These are phyloP conservation scores for Cryptococcus sp. DNA, from an alignment of 1,284 basidiomycete genomes.

Conservation along the genomic window DNA sequence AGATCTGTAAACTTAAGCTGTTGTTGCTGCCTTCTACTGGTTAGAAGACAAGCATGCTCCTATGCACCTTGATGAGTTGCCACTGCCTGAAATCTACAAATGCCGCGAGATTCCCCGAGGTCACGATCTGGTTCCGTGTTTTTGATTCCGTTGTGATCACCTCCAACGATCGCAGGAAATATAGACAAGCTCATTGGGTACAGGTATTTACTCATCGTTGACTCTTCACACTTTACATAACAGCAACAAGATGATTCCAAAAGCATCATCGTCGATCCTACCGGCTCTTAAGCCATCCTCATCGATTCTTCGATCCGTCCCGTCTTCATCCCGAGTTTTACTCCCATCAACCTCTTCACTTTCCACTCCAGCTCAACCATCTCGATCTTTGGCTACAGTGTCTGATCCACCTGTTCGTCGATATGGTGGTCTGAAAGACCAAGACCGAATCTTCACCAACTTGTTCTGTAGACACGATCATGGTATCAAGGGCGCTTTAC, in stretches of 20 bases:
- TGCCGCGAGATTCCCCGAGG: too few species aligned
- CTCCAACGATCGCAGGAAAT: too few species aligned
- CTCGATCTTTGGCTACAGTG: conserved; percentile 63
- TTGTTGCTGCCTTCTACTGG: too few species aligned
- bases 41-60: too few species aligned
- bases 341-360: not conserved
- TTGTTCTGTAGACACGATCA: conserved; percentile 78
- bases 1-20: too few species aligned
- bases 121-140: too few species aligned
- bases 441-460: conserved; percentile 91
- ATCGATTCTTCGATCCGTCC: not conserved
- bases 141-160: too few species aligned
- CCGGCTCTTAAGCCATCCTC: not conserved
- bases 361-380: not conserved
- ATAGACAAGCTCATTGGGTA: too few species aligned
- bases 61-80: too few species aligned
- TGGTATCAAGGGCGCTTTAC: conserved; percentile 80
- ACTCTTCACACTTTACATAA: too few species aligned
- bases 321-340: conserved; percentile 3
- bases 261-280: not conserved
- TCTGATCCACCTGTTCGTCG: conserved; percentile 69
- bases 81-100: too few species aligned
- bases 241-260: conserved; percentile 1
- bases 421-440: conserved; percentile 87
- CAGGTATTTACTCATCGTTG: too few species aligned